Conservation (phyloP, 345 rosid species). For the Isatis tinctoria region DNA sequence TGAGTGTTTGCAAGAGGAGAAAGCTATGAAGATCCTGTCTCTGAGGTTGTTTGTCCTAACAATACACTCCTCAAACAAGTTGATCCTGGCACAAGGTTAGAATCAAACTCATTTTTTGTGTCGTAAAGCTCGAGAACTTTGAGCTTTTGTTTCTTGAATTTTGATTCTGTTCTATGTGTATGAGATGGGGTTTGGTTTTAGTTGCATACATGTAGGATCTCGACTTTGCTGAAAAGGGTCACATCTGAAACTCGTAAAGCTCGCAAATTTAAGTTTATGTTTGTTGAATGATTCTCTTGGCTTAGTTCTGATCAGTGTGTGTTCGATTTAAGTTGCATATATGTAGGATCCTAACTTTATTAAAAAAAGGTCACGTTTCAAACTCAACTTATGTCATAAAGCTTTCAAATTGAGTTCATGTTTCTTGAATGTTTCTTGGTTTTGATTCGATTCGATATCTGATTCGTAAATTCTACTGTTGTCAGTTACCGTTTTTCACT, state of each 20-base stretch:
- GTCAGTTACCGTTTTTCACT: not conserved
- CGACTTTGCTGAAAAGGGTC: not conserved
- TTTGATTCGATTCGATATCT: not conserved
- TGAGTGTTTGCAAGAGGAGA: constrained; percentile 77
- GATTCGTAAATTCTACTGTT: not conserved
- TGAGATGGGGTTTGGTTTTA: not conserved
- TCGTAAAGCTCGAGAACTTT: too few relatives aligned
- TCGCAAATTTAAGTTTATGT: not conserved
- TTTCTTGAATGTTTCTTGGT: not conserved
- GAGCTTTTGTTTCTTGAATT: not conserved
- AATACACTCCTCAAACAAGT: constrained; percentile 65
- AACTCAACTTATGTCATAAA: not conserved
- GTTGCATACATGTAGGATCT: not conserved
- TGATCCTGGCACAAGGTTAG: constrained; percentile 94
- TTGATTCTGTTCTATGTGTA: not conserved
- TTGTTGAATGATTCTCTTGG: not conserved
- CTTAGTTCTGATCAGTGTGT: not conserved
- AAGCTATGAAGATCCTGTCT: constrained; percentile 76
- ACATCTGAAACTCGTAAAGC: not conserved
- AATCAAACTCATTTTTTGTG: not conserved
- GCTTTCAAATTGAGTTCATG: not conserved
- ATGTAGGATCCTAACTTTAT: not conserved
- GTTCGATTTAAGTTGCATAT: not conserved
- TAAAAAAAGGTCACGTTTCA: not conserved
- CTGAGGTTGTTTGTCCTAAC: constrained; percentile 61